These are phyloP conservation scores for Anaeramoeba ignava DNA, from an alignment of 78 protist genomes.

Conservation along the genomic window DNA sequence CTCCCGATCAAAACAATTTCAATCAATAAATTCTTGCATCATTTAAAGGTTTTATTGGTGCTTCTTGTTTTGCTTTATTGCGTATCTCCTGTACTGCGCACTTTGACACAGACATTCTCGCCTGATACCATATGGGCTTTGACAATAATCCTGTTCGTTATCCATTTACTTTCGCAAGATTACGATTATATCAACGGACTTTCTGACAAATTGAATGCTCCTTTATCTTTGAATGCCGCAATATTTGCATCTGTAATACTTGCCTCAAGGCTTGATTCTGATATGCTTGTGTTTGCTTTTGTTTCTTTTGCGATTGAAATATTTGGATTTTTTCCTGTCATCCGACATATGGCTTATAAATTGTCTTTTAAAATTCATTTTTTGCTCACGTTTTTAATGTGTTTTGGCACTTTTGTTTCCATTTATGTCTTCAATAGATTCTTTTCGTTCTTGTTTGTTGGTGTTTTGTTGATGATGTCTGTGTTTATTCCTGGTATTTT, in stretches of 20 bases:
- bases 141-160: constrained; percentile 33
- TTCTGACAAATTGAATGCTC: background rate
- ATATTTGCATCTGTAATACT: constrained; percentile 51
- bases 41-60: background rate
- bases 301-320: constrained; percentile 34
- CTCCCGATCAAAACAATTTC: background rate
- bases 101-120: constrained; percentile 40
- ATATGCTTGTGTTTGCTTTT: constrained; percentile 43
- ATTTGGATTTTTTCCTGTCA: constrained; percentile 44
- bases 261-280: constrained; percentile 44
- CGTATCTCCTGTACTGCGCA: constrained; percentile 48
- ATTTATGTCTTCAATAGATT: background rate
- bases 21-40: background rate
- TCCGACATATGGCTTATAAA: background rate
- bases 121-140: constrained; percentile 56
- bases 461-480: background rate
- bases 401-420: background rate
- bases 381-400: background rate
- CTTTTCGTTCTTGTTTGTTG: background rate
- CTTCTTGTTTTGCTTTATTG: constrained; percentile 8
- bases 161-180: constrained; percentile 43
- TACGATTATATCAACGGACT: constrained; percentile 42
- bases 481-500: background rate
- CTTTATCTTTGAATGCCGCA: constrained; percentile 52
- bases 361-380: background rate